phyloP scores from a whole-genome alignment of 441 rosid species.

The Arabidopsis hybrid region DNA sequence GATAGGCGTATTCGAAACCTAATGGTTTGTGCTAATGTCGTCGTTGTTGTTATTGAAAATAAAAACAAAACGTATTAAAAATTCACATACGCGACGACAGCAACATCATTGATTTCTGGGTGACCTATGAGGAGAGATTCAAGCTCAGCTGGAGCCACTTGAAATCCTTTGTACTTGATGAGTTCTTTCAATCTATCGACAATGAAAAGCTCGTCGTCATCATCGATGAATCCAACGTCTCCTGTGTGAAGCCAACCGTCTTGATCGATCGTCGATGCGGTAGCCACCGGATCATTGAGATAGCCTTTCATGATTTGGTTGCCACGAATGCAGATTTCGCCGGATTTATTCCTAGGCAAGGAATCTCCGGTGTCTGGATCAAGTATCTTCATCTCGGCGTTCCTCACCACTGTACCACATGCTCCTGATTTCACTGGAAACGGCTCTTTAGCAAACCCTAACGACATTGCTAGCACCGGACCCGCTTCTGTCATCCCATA shows the following conservation, averaged over 20 bases:
- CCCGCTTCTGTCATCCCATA: slow-evolving; percentile 95
- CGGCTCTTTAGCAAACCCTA: slow-evolving; percentile 79
- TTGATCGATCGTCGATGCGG: slow-evolving; percentile 65
- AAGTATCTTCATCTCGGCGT: slow-evolving; percentile 88
- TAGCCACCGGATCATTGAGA: slow-evolving; percentile 69
- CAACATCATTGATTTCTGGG: slow-evolving; percentile 69
- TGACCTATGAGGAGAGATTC: slow-evolving; percentile 78
- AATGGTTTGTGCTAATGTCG: background rate
- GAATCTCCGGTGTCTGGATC: slow-evolving; percentile 74
- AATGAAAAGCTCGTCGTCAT: slow-evolving; percentile 79
- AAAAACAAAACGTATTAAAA: background rate
- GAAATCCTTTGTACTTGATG: slow-evolving; percentile 87
- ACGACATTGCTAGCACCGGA: slow-evolving; percentile 69
- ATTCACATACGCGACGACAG: slow-evolving; percentile 78
- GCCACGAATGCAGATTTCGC: slow-evolving; percentile 88
- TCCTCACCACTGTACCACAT: slow-evolving; percentile 84
- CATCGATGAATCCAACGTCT: slow-evolving; percentile 76
- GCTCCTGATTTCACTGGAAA: slow-evolving; percentile 77
- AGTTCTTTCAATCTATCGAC: slow-evolving; percentile 83
- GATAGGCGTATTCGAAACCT: background rate
- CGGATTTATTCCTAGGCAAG: slow-evolving; percentile 59
- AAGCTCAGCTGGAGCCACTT: slow-evolving; percentile 90
- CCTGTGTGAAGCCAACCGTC: slow-evolving; percentile 90
- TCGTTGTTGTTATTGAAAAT: background rate
- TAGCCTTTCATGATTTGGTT: slow-evolving; percentile 90